Evolutionary conservation across 169 alveolate genomes (phyloP), one percentile per base, ranked within the genome.

Genomic region (Plasmodium gaboni): DNA sequence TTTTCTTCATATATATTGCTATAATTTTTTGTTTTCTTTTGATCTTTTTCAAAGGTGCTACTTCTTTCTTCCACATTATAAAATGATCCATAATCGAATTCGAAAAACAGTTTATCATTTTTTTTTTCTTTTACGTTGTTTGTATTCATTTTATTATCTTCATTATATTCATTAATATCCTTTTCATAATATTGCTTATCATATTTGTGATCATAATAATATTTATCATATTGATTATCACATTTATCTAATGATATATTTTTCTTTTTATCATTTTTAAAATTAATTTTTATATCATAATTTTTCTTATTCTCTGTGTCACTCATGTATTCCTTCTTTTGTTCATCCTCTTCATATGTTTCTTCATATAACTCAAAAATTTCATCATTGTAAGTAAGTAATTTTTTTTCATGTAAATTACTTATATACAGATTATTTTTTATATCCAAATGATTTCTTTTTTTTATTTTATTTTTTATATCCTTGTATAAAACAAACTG

Each of bases 381-480:
- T 32, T 53, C 90, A 15, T 69, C 22, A 28, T 80, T 68, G 17
- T 53, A 55, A 26, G 15, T 53, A 13, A n/a, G 19, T 68, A 80
- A 32, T 8, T 68, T 50, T 10, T 80, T 80, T 68, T 80, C 90
- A 10, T 67, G 32, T 17, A 55, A 28, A 5, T 68, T 46, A 28
- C 67, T 68, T 17, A 80, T 80, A 61, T 68, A 80, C 22, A 80
- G 51, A 15, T 80, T 80, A 69, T 46, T 69, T 19, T 65, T 57
- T 53, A 53, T 17, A 19, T 57, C 90, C 19, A 80, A 44, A 50
- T 80, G 24, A 71, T 80, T 57, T 68, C 57, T 80, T 65, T 26
- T 53, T 63, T 80, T 80, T 38, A 80, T 80, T 68, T 15, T 80
- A 65, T 57, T 80, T 51, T 80, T 80, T 67, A 80, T 80, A 60